phyloP scores from a whole-genome alignment of 2,329 filamentous ascomycete genomes.

The Eutypa lata region DNA sequence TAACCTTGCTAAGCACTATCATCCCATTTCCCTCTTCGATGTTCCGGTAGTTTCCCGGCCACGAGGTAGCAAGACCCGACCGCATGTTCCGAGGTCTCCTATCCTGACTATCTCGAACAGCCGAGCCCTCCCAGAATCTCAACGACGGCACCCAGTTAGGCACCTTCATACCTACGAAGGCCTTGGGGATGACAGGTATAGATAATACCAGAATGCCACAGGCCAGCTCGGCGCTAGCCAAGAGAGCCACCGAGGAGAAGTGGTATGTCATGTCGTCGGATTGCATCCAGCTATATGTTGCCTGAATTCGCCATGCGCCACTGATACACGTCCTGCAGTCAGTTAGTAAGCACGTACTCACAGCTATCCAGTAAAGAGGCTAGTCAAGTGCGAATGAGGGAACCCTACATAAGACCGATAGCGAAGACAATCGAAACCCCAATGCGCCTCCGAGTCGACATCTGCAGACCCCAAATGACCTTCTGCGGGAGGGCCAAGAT shows the following conservation, averaged over 20 bases:
- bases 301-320: slow-evolving; percentile 2
- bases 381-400: background rate
- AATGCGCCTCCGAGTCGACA: background rate
- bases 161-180: background rate
- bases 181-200: slow-evolving; percentile 3
- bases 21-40: background rate
- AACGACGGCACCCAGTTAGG: background rate
- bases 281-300: slow-evolving; percentile 2
- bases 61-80: background rate
- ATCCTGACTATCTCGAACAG: background rate
- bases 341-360: background rate
- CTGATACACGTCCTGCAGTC: slow-evolving; percentile 3
- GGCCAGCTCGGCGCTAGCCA: slow-evolving; percentile 11
- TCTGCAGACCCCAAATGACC: slow-evolving; percentile 1
- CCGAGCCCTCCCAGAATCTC: background rate
- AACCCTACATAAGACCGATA: background rate
- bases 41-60: background rate
- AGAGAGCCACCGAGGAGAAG: slow-evolving; percentile 7
- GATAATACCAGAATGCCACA: slow-evolving; percentile 10
- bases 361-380: background rate
- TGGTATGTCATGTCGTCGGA: slow-evolving; percentile 10
- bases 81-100: background rate
- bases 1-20: background rate
- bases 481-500: slow-evolving; percentile 3
- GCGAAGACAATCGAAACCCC: background rate